Evolutionary conservation across 345 rosid species (phyloP).

Genomic region (Murraya paniculata): DNA sequence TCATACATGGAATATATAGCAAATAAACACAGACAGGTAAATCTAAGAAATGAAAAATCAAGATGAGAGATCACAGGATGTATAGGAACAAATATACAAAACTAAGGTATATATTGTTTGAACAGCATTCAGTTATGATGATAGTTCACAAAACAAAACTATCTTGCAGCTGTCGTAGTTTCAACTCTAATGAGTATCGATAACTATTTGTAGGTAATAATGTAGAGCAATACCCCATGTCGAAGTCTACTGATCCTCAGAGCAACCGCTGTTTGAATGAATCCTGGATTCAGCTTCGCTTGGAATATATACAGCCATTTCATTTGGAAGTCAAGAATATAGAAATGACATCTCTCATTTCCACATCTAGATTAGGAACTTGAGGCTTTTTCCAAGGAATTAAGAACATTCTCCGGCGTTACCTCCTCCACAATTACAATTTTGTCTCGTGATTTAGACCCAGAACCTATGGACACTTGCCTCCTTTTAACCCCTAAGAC

Average conservation of each 20-base stretch:
- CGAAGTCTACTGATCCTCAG: neutral
- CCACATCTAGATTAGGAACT: slow-evolving; percentile 20
- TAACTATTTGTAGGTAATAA: neutral
- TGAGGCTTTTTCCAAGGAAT: slow-evolving; percentile 53
- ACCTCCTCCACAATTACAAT: slow-evolving; percentile 79
- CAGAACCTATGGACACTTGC: slow-evolving; percentile 75
- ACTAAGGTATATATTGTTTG: neutral
- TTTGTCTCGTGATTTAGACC: slow-evolving; percentile 90
- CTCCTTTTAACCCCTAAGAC: slow-evolving; percentile 82
- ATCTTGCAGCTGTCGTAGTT: neutral
- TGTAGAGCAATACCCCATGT: neutral
- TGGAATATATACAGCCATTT: neutral
- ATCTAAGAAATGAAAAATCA: neutral
- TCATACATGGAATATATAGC: neutral
- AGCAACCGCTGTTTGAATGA: neutral
- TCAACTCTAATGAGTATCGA: neutral
- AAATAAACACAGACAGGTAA: neutral
- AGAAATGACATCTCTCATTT: neutral
- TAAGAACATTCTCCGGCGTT: slow-evolving; percentile 49
- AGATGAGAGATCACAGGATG: neutral
- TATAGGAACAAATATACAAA: neutral
- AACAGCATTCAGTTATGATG: neutral
- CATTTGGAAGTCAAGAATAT: neutral
- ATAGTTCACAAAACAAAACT: neutral
- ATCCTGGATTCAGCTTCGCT: neutral